Evolutionary conservation across 306 rosid species (phyloP).

Genomic region (cucumber (Cucumis sativus)): DNA sequence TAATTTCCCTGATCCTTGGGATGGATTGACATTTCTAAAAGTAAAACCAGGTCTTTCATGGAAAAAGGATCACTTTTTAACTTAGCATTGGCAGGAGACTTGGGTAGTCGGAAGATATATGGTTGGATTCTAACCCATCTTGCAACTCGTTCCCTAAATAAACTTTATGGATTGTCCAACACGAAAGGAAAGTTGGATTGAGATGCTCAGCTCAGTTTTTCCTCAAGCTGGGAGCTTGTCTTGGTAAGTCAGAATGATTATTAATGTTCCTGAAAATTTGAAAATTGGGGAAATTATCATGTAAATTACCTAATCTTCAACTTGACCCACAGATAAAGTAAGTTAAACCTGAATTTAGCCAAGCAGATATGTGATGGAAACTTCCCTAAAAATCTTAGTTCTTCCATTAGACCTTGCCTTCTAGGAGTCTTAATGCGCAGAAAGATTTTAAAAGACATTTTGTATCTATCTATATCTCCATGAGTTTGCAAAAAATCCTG

Average conservation of each 20-base stretch:
- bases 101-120: not conserved
- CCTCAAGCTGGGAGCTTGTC: not conserved
- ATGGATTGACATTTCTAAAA: not conserved
- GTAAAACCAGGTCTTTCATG: not conserved
- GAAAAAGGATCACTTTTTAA: not conserved
- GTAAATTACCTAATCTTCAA: not conserved
- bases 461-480: not conserved
- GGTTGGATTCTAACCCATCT: not conserved
- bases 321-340: not conserved
- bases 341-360: not conserved
- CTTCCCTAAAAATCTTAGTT: not conserved
- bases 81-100: not conserved
- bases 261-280: not conserved
- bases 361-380: not conserved
- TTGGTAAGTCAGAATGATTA: not conserved
- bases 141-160: not conserved
- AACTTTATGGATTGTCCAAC: not conserved
- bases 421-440: not conserved
- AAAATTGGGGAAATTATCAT: not conserved
- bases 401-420: not conserved
- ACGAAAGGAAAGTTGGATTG: not conserved
- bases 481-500: not conserved
- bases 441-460: not conserved
- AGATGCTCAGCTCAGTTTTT: not conserved
- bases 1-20: not conserved